These are phyloP conservation scores for Schwanniomyces etchellsii DNA, from an alignment of 1,139 yeast species.

Conservation along the genomic window DNA sequence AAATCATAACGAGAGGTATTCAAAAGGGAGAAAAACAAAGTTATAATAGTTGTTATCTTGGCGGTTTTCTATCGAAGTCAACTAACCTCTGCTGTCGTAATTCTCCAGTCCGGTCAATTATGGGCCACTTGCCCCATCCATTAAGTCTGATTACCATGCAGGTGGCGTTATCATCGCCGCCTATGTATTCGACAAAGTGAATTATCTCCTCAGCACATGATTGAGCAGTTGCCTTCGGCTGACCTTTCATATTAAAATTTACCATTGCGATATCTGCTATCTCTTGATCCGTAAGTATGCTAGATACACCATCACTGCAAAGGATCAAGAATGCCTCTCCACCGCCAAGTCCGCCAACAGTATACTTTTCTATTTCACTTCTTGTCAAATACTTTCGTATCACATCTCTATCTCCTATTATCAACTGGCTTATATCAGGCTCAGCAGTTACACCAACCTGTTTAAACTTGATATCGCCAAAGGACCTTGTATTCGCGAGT, in stretches of 20 bases:
- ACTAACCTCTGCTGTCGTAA: conserved; percentile 69
- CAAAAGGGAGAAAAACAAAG: too few relatives aligned
- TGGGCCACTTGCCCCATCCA: conserved; percentile 96
- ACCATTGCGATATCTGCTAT: conserved; percentile 78
- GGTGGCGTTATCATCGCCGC: conserved; percentile 94
- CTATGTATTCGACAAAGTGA: conserved; percentile 76
- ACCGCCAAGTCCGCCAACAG: conserved; percentile 59
- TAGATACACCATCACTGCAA: conserved; percentile 84
- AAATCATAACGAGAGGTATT: too few relatives aligned
- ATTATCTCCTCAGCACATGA: conserved; percentile 81
- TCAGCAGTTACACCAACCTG: conserved; percentile 85
- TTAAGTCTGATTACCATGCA: conserved; percentile 71
- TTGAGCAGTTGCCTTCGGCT: conserved; percentile 74
- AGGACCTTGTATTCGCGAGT: conserved; percentile 87
- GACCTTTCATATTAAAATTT: conserved; percentile 63
- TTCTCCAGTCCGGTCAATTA: conserved; percentile 74
- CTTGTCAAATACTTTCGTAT: conserved; percentile 28
- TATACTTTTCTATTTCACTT: conserved; percentile 33
- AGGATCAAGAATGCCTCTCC: conserved; percentile 77
- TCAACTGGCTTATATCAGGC: conserved; percentile 72
- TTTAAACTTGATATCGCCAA: conserved; percentile 83
- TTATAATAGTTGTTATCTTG: too few relatives aligned
- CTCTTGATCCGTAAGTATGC: conserved; percentile 81
- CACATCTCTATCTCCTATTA: conserved; percentile 49
- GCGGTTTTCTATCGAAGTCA: conserved; percentile 20